Conservation (phyloP, 2,329 filamentous ascomycete genomes). For the Torrubiellomyces zombiae region DNA sequence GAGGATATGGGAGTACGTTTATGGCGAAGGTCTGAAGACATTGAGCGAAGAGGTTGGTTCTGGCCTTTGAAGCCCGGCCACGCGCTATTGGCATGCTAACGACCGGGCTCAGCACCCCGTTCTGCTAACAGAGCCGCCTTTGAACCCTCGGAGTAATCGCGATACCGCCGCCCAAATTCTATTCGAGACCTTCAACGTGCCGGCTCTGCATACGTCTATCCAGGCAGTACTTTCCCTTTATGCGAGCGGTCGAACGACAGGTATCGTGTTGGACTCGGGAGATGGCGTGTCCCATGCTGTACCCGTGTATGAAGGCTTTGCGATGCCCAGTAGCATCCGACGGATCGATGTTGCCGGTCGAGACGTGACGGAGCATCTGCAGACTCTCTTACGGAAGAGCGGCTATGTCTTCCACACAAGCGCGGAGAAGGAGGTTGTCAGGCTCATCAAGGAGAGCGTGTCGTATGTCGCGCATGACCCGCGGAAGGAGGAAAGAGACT, state of each 20-base stretch:
- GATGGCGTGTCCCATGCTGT: constrained; percentile 96
- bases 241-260: constrained; percentile 87
- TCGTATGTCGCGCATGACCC: constrained; percentile 86
- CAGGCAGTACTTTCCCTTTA: constrained; percentile 94
- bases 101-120: constrained; percentile 57
- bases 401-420: constrained; percentile 94
- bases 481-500: constrained; percentile 91
- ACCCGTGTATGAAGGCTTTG: constrained; percentile 94
- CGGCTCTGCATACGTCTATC: constrained; percentile 89
- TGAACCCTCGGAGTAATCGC: constrained; percentile 90
- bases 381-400: constrained; percentile 76
- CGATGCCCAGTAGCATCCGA: constrained; percentile 87
- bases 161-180: constrained; percentile 94
- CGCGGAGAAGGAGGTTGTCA: constrained; percentile 97
- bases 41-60: constrained; percentile 73
- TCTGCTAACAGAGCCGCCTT: constrained; percentile 82
- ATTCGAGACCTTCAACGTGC: constrained; percentile 98
- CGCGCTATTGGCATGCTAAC: too few relatives aligned
- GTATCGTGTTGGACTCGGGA: constrained; percentile 86
- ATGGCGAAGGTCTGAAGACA: constrained; percentile 88
- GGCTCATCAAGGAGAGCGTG: constrained; percentile 88
- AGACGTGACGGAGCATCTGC: constrained; percentile 91
- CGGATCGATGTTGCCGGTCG: constrained; percentile 91
- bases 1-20: constrained; percentile 97
- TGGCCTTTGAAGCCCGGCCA: too few relatives aligned